Base-by-base conservation (phyloP, 805 yeast genomes). In the Wickerhamomyces queroliae region DNA sequence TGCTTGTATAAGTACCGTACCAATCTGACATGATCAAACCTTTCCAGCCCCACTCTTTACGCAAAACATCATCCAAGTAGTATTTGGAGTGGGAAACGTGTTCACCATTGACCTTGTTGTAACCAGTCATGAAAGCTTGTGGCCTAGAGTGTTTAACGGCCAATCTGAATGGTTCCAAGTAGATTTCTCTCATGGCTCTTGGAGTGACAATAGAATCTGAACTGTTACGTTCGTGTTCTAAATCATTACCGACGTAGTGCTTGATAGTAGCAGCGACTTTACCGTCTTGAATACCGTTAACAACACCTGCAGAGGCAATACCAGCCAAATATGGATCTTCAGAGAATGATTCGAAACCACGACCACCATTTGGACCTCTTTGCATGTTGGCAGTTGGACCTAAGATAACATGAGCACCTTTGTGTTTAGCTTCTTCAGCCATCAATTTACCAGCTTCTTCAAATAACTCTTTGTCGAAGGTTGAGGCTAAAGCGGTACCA, bases 21-120 rank as follows among this genome's bases (percentile, higher is more conserved):
- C 85, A 79, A 58, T 79, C 86, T 22, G 80, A 72, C 78, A 80
- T 76, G 26, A 70, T 54, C 28, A 70, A 55, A 33, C 85, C 85
- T 7, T 71, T 62, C 60, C 67, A 79, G 5, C 64, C 61, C 82
- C 82, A 79, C 53, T 79, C 83, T 3, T 63, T 52, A 40, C 80
- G 62, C 43, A 79, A 59, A 27, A 76, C 58, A 23, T 72, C 70
- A 11, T 66, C 57, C 31, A 79, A 48, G 33, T 77, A 52, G 29
- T 53, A 48, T 40, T 62, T 60, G 34, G 66, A 59, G 48, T 78
- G 74, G 19, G 78, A 67, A 34, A 61, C 78, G 53, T 79, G 84
- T 11, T 51, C 69, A 28, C 84, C 86, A 48, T 80, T 80, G 49
- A 80, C 68, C 50, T 70, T 76, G 60, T 77, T 80, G 62, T 79